Percentiles rank a stretch among this genome's conserved stretches.
phyloP scores from a whole-genome alignment of 2,329 filamentous ascomycete genomes.

The Fusarium pseudonygamai region DNA sequence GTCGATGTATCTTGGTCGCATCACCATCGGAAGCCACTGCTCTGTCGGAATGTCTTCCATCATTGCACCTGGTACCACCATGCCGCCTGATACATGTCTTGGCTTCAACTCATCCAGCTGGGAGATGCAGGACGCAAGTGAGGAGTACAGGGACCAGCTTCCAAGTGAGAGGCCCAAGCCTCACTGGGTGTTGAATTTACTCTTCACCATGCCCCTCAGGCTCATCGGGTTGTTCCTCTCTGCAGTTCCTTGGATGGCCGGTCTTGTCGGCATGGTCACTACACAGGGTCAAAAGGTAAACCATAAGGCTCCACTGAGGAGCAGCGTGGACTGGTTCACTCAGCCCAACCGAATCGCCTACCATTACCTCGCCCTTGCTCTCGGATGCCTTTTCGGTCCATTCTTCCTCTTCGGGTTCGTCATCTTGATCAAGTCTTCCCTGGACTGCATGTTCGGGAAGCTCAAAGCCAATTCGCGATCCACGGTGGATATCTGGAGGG shows the following conservation, averaged over 20 bases:
- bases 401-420: slow-evolving; percentile 9
- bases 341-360: background rate
- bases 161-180: background rate
- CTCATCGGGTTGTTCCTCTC: background rate
- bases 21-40: background rate
- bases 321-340: slow-evolving; percentile 6
- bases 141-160: slow-evolving; percentile 6
- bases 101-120: slow-evolving; percentile 13
- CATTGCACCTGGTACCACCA: background rate
- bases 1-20: slow-evolving; percentile 13
- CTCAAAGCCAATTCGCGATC: background rate
- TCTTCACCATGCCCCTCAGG: background rate
- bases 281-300: background rate
- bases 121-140: slow-evolving; percentile 5
- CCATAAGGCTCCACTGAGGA: background rate
- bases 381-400: background rate
- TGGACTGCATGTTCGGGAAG: background rate
- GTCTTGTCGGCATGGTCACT: slow-evolving; percentile 3
- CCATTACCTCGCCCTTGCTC: background rate
- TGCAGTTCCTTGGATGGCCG: background rate
- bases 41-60: background rate
- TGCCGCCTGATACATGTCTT: background rate
- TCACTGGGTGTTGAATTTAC: background rate
- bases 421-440: background rate
- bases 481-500: background rate